Evolutionary conservation across 2,329 filamentous ascomycete genomes (phyloP).

Genomic region (Tolypocladium paradoxum): DNA sequence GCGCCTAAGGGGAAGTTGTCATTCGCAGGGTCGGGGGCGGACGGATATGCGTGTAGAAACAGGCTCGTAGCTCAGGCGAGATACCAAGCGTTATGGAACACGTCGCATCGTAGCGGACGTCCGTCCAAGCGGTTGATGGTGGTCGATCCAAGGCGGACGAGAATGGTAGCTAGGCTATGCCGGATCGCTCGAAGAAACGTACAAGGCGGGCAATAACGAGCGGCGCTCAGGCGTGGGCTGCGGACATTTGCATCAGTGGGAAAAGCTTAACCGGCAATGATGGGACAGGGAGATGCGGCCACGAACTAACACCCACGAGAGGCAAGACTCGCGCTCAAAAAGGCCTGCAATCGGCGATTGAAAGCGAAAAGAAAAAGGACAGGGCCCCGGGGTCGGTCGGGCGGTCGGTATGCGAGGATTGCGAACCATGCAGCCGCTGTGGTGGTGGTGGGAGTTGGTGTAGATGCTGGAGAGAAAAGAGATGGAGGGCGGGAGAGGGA

Average conservation of each 20-base stretch:
- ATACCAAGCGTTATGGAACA: constrained; percentile 7
- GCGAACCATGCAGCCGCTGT: constrained; percentile 5
- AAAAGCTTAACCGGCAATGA: constrained; percentile 1
- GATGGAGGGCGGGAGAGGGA: constrained; percentile 9
- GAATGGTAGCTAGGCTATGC: not conserved
- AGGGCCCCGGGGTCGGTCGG: not conserved
- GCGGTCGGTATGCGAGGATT: constrained; percentile 3
- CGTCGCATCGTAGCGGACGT: constrained; percentile 11
- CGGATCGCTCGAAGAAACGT: not conserved
- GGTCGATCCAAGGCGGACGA: not conserved
- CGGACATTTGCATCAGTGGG: not conserved
- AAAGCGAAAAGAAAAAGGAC: constrained; percentile 1
- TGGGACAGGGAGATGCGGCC: not conserved
- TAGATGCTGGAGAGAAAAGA: constrained; percentile 13
- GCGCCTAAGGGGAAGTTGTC: not conserved
- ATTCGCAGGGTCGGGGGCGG: not conserved
- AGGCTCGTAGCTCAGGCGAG: not conserved
- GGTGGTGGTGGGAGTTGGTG: constrained; percentile 8
- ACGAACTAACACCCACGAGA: constrained; percentile 5
- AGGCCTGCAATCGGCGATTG: not conserved
- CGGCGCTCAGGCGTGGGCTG: not conserved
- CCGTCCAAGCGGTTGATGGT: not conserved
- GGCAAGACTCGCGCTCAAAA: constrained; percentile 3
- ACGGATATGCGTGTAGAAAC: not conserved
- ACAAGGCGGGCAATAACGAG: not conserved